Base-by-base conservation (phyloP, 805 yeast species). In the Candida methanosorbosa region DNA sequence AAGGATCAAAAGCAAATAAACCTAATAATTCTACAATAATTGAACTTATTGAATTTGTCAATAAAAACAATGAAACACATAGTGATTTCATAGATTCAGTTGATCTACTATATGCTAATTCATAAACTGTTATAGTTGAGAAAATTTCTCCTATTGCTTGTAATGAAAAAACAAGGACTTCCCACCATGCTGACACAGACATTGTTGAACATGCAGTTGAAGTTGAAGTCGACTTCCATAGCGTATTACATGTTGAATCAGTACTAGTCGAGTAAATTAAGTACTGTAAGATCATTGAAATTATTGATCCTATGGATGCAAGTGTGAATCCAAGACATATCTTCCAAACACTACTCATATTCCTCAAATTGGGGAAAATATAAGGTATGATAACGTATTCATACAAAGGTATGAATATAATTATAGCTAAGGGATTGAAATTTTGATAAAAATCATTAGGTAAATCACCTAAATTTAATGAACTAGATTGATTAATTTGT, bases 361-460 rank as follows among this genome's bases (percentile, higher is more conserved):
- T n/a, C n/a, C n/a, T n/a, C n/a, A n/a, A n/a, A n/a, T n/a, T n/a
- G n/a, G n/a, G 70, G 50, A 9, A 54, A 38, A 30, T 3, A 6
- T 22, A 22, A 24, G 78, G 78, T 44, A 72, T 70, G 9, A 72
- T 31, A 9, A 58, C 27, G 38, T 60, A 56, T 41, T 70, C 72
- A 41, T 69, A 59, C 30, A 71, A 54, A 23, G 78, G 78, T 33
- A 72, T 68, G 36, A 66, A 49, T 20, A 72, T 46, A 34, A 72
- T 61, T 34, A 71, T 72, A 13, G 75, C 64, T 39, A 72, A 54
- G n/a, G 76, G 75, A 43, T 72, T 71, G 52, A 72, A 68, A 37
- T 70, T 68, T 45, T 62, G 66, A 50, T 68, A 69, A 42, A 72
- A 59, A 51, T 72, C 78, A 45, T 72, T 72, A 29, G 77, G 76